Evolutionary conservation across 768 basidiomycete genomes (phyloP).

Genomic region (Phlegmacium glaucopus): DNA sequence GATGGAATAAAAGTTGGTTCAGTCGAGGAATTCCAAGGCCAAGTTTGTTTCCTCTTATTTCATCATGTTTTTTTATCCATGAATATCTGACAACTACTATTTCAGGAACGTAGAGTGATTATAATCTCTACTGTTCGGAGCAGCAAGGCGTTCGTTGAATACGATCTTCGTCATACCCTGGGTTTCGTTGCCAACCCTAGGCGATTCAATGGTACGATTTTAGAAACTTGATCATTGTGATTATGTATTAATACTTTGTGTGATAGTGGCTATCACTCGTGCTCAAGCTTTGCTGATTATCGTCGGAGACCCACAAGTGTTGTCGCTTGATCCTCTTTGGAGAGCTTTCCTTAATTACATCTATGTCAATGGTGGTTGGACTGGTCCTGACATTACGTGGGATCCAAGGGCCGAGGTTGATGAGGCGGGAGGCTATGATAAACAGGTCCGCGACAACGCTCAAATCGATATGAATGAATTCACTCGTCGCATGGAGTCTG

Average conservation of each 20-base stretch:
- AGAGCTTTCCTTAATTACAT: constrained; percentile 57
- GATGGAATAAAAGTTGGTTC: constrained; percentile 57
- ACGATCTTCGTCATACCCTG: constrained; percentile 51
- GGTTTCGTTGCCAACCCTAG: constrained; percentile 58
- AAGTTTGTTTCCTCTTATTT: constrained; percentile 28
- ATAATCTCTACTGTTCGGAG: constrained; percentile 60
- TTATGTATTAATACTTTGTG: not conserved
- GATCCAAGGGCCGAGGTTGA: constrained; percentile 37
- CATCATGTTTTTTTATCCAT: not conserved
- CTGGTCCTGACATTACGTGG: constrained; percentile 48
- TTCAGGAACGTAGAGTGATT: constrained; percentile 51
- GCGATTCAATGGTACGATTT: constrained; percentile 52
- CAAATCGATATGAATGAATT: constrained; percentile 42
- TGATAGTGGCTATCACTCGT: constrained; percentile 56
- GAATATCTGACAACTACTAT: not conserved
- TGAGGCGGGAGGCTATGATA: constrained; percentile 39
- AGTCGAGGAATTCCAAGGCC: constrained; percentile 67
- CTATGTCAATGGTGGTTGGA: constrained; percentile 52
- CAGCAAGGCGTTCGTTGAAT: constrained; percentile 49
- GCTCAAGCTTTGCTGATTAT: constrained; percentile 59
- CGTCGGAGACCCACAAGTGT: constrained; percentile 54
- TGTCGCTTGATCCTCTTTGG: constrained; percentile 64
- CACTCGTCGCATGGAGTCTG: constrained; percentile 29
- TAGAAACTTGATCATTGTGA: constrained; percentile 1
- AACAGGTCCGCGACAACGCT: constrained; percentile 26